phyloP scores from a whole-genome alignment of 208 protist genomes.

The Crithidia sp. region DNA sequence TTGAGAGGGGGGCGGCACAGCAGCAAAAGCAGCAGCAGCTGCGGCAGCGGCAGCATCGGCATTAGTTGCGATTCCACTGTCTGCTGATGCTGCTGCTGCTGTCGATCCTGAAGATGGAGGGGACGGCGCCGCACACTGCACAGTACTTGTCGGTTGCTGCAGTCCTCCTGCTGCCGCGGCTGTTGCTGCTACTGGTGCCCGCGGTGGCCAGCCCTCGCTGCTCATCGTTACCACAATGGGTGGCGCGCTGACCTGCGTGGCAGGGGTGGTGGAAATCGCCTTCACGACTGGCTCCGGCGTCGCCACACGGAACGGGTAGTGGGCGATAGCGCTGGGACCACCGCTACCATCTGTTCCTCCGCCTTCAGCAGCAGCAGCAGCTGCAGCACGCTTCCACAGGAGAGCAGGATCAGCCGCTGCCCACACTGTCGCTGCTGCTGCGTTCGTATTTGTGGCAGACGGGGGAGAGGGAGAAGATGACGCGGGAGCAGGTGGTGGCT shows the following conservation, averaged over 20 bases:
- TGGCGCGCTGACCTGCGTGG: not conserved
- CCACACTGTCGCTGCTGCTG: conserved; percentile 17
- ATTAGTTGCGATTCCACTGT: no score
- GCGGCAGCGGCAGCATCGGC: no score
- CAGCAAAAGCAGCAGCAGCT: no score
- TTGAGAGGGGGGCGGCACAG: no score
- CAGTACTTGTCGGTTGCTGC: not conserved
- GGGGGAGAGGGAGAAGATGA: not conserved
- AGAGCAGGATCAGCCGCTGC: conserved; percentile 22
- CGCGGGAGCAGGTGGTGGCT: no score
- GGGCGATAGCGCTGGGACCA: not conserved
- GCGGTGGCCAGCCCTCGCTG: conserved; percentile 11
- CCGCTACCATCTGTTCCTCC: not conserved
- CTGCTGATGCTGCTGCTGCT: no score
- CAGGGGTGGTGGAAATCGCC: not conserved
- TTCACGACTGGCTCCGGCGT: not conserved
- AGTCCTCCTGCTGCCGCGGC: no score
- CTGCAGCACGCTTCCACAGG: conserved; percentile 13
- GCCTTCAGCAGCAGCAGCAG: not conserved
- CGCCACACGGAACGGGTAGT: conserved; percentile 23
- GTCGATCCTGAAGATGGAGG: no score
- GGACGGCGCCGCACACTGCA: no score
- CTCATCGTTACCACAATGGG: conserved; percentile 36
- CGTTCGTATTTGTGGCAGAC: not conserved
- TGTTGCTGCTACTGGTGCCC: not conserved